Conservation (phyloP, 2,329 filamentous ascomycete genomes). For the Fulvia fulva region DNA sequence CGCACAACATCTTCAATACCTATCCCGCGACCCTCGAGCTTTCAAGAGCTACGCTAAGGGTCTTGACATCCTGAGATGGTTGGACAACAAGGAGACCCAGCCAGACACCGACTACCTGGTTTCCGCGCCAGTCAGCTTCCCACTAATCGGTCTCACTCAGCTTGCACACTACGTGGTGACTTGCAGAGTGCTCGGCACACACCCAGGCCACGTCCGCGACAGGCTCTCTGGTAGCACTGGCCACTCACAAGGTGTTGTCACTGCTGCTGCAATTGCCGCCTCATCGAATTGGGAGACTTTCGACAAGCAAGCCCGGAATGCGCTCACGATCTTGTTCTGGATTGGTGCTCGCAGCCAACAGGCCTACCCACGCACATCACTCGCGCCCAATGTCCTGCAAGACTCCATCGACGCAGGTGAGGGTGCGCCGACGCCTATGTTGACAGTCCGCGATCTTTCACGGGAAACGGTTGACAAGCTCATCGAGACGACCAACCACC, state of each 20-base stretch:
- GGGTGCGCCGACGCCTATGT: conserved; percentile 93
- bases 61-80: conserved; percentile 91
- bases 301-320: conserved; percentile 70
- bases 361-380: conserved; percentile 89
- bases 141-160: conserved; percentile 92
- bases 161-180: conserved; percentile 93
- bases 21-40: conserved; percentile 77
- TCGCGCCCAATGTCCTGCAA: conserved; percentile 84
- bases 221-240: conserved; percentile 84
- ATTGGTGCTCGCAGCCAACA: conserved; percentile 96
- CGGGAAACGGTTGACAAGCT: conserved; percentile 88
- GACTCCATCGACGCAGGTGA: conserved; percentile 93
- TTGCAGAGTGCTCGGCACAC: conserved; percentile 83
- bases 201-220: conserved; percentile 83
- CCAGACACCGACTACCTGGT: conserved; percentile 93
- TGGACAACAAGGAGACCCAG: conserved; percentile 81
- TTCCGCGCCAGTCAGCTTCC: conserved; percentile 91
- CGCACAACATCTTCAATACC: conserved; percentile 79
- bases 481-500: conserved; percentile 94
- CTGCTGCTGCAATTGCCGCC: conserved; percentile 85
- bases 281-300: conserved; percentile 93
- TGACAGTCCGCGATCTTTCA: conserved; percentile 92
- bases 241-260: conserved; percentile 94
- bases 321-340: conserved; percentile 95
- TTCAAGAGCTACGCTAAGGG: conserved; percentile 97